Conservation (phyloP, 2,329 filamentous ascomycete species). For the Bipolaris bicolor region DNA sequence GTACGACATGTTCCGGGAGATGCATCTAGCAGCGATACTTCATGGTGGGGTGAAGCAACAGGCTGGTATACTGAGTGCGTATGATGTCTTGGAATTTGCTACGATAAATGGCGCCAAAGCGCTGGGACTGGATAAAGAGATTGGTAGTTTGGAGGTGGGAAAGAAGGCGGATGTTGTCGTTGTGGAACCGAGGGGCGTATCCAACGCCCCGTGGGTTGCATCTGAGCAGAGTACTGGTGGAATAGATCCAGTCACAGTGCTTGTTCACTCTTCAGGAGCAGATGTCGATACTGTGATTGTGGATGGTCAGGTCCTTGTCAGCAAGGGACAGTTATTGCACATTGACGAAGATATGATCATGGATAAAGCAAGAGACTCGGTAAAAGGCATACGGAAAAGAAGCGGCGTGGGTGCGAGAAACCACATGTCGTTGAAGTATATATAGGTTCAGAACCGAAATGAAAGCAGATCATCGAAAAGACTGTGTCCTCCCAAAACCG, state of each 20-base stretch:
- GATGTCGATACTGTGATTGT: constrained; percentile 28
- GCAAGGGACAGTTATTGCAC: constrained; percentile 14
- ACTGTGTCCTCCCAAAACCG: constrained; percentile 18
- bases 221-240: constrained; percentile 35
- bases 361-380: constrained; percentile 15
- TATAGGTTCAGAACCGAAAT: constrained; percentile 12
- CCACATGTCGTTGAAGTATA: constrained; percentile 36
- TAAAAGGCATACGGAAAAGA: constrained; percentile 22
- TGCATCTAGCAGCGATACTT: constrained; percentile 32
- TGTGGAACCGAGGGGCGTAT: constrained; percentile 38
- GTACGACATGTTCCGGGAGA: constrained; percentile 40
- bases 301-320: constrained; percentile 25
- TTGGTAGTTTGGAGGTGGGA: constrained; percentile 50
- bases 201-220: constrained; percentile 50
- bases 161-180: constrained; percentile 54
- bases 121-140: constrained; percentile 43
- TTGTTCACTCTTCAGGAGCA: constrained; percentile 20
- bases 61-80: constrained; percentile 26
- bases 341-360: constrained; percentile 18
- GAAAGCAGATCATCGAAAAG: constrained; percentile 19
- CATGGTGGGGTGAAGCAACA: constrained; percentile 23
- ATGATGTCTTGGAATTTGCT: constrained; percentile 29
- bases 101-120: constrained; percentile 36
- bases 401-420: constrained; percentile 26
- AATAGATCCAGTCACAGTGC: constrained; percentile 47